Evolutionary conservation across 495 filamentous ascomycete genomes (phyloP).

Genomic region (Tuber melanosporum): DNA sequence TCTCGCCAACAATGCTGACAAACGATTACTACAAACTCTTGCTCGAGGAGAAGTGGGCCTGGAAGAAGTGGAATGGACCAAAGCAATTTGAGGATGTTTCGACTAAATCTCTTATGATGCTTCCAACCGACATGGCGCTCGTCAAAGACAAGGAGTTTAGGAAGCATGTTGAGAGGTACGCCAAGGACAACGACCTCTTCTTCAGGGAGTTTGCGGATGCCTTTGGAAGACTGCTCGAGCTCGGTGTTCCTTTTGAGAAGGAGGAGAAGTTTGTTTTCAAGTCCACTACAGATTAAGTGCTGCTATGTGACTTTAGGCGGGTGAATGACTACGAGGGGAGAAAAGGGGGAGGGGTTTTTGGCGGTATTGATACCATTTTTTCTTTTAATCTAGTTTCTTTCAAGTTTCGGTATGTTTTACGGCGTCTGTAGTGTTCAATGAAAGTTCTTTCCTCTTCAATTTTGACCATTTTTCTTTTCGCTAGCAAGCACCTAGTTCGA

Average conservation of each 20-base stretch:
- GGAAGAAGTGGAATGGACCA: slow-evolving; percentile 90
- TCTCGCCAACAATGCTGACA: slow-evolving; percentile 86
- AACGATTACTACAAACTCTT: slow-evolving; percentile 93
- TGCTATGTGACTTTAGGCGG: background rate
- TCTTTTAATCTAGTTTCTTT: background rate
- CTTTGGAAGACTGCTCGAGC: slow-evolving; percentile 77
- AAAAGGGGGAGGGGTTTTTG: background rate
- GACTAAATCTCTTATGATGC: slow-evolving; percentile 90
- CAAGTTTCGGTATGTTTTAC: background rate
- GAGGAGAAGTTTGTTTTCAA: slow-evolving; percentile 73
- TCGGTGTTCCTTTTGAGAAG: slow-evolving; percentile 81
- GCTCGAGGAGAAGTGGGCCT: slow-evolving; percentile 84
- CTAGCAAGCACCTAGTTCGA: background rate
- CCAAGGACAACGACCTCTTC: slow-evolving; percentile 83
- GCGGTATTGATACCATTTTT: slow-evolving; percentile 2
- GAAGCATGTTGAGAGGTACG: slow-evolving; percentile 79
- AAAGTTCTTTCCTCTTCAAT: background rate
- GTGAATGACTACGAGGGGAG: background rate
- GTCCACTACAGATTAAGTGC: slow-evolving; percentile 48
- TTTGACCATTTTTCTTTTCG: background rate
- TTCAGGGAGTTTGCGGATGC: slow-evolving; percentile 87
- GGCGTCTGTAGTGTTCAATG: background rate
- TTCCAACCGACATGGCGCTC: slow-evolving; percentile 83
- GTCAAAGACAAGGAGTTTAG: slow-evolving; percentile 84
- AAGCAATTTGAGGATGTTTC: slow-evolving; percentile 59